Evolutionary conservation across 2,329 filamentous ascomycete genomes (phyloP).

Genomic region (Diaporthe citrichinensis): DNA sequence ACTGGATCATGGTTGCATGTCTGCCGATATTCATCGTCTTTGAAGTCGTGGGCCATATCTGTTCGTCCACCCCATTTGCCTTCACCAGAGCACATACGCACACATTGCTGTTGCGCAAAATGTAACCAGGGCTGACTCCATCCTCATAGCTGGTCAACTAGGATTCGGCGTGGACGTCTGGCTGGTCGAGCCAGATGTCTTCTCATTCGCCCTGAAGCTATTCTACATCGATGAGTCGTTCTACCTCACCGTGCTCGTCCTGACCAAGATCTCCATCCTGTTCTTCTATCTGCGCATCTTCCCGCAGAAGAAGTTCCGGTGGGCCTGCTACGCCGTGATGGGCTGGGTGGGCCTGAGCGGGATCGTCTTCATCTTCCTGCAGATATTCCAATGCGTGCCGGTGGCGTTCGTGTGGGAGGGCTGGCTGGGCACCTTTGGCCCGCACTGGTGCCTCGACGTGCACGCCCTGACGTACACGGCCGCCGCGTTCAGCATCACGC

Average conservation of each 20-base stretch:
- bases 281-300: conserved; percentile 51
- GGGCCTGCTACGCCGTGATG: conserved; percentile 46
- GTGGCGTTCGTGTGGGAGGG: conserved; percentile 51
- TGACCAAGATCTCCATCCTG: conserved; percentile 50
- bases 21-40: conserved; percentile 49
- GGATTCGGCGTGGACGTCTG: conserved; percentile 57
- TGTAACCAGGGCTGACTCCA: conserved; percentile 22
- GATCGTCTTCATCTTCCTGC: conserved; percentile 49
- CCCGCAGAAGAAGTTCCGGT: conserved; percentile 47
- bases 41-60: conserved; percentile 50
- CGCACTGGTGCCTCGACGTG: conserved; percentile 50
- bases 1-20: conserved; percentile 54
- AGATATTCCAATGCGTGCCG: conserved; percentile 55
- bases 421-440: conserved; percentile 49
- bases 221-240: conserved; percentile 53
- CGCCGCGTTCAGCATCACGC: conserved; percentile 50
- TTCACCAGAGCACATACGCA: neutral
- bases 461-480: conserved; percentile 49
- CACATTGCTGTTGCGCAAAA: too few species aligned
- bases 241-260: conserved; percentile 49
- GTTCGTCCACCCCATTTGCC: conserved; percentile 38
- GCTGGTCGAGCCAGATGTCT: conserved; percentile 48
- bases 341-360: conserved; percentile 47
- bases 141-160: conserved; percentile 44
- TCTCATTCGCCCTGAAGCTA: conserved; percentile 52